phyloP scores from a whole-genome alignment of 352 stramenopile genomes.

The Globisporangium parvum region DNA sequence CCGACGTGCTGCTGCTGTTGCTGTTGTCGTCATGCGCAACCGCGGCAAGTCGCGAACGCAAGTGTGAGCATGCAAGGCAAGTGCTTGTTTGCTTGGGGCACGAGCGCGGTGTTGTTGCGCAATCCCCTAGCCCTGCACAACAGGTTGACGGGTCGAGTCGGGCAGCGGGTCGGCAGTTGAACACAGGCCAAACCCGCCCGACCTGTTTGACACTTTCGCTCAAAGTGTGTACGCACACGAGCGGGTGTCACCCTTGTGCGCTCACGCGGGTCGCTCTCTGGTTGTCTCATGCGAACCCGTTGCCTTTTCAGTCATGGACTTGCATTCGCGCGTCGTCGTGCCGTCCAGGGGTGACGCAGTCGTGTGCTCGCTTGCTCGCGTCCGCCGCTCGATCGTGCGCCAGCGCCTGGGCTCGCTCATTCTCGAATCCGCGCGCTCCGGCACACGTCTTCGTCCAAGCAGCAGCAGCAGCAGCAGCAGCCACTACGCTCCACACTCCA shows the following conservation, averaged over 20 bases:
- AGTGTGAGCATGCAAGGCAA: no score
- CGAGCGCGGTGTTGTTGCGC: no score
- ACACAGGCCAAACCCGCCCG: no score
- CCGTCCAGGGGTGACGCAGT: neutral
- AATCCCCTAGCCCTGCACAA: no score
- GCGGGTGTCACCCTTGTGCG: neutral
- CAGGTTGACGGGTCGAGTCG: no score
- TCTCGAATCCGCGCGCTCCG: conserved; percentile 62
- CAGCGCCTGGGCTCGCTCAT: neutral
- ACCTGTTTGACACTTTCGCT: no score
- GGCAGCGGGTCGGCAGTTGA: no score
- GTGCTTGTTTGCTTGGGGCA: no score
- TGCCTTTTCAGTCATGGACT: neutral
- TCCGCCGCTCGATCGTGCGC: neutral
- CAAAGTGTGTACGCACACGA: neutral
- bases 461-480: neutral
- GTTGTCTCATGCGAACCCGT: conserved; percentile 2
- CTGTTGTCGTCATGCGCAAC: no score
- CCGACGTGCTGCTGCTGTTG: no score
- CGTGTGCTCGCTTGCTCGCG: neutral
- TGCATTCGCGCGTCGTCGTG: neutral
- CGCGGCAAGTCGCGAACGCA: no score
- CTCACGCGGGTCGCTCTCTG: neutral
- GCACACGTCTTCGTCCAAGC: conserved; percentile 22
- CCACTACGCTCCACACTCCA: neutral